Percentiles rank a stretch among this genome's conserved stretches.
Conservation (phyloP, 176 grass and related monocot genomes). For the Aegilops umbellulata region DNA sequence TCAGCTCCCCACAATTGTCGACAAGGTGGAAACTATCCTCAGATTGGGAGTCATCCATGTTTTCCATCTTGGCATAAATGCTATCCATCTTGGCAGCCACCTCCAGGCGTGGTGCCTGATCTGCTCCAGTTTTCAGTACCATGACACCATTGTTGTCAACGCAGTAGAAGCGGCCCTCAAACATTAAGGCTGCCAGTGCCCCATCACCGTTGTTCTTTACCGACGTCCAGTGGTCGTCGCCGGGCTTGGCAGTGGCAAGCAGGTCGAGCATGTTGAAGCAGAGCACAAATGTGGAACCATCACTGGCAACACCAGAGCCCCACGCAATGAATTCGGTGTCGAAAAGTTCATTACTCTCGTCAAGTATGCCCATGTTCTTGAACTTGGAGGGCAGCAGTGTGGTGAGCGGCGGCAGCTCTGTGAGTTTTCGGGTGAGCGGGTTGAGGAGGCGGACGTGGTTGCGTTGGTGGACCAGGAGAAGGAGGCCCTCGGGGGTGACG, state of each 20-base stretch:
- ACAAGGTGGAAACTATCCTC: not conserved
- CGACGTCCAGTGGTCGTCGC: not conserved
- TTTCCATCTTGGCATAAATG: not conserved
- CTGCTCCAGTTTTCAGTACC: not conserved
- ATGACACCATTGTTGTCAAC: not conserved
- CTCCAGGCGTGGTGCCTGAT: not conserved
- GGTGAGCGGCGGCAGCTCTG: not conserved
- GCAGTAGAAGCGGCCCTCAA: not conserved
- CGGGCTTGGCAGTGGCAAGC: not conserved
- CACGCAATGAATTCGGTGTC: not conserved
- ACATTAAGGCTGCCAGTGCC: not conserved
- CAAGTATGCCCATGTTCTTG: not conserved
- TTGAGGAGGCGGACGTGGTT: not conserved
- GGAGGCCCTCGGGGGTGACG: not conserved
- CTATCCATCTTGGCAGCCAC: not conserved
- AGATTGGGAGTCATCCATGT: not conserved
- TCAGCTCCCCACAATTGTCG: not conserved
- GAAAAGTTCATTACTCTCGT: not conserved
- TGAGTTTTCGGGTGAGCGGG: not conserved
- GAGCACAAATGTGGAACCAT: not conserved
- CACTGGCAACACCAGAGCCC: not conserved
- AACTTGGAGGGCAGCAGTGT: not conserved
- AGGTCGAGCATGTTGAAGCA: not conserved
- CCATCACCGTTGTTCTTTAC: not conserved
- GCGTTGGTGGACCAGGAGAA: not conserved